phyloP scores from a whole-genome alignment of 345 rosid species.

The Ceriops tagal region DNA sequence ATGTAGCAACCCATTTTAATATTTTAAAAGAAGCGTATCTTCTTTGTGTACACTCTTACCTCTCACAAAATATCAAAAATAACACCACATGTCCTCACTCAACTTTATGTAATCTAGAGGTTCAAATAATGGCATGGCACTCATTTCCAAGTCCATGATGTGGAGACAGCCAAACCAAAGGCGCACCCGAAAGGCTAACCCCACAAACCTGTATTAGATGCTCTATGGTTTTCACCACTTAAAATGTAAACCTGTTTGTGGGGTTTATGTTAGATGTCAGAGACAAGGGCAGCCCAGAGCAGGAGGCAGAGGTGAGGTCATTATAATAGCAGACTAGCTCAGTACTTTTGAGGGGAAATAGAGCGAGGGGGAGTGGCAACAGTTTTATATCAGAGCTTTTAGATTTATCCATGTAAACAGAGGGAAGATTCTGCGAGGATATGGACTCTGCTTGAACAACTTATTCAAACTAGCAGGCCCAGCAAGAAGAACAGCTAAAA shows the following conservation, averaged over 20 bases:
- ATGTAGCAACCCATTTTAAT: no score
- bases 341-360: neutral
- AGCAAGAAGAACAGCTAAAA: neutral
- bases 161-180: conserved; percentile 18
- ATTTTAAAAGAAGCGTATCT: no score
- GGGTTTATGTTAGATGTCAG: conserved; percentile 40
- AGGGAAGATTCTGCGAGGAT: conserved; percentile 29
- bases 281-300: conserved; percentile 22
- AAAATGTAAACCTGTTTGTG: conserved; percentile 19
- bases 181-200: neutral
- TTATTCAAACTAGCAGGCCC: conserved; percentile 12
- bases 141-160: conserved; percentile 27
- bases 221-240: conserved; percentile 1
- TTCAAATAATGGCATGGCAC: conserved; percentile 30
- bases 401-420: conserved; percentile 16
- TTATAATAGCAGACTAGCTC: conserved; percentile 25
- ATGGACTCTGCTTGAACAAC: conserved; percentile 18
- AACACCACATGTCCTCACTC: neutral
- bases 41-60: no score
- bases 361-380: neutral
- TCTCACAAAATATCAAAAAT: neutral
- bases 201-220: conserved; percentile 1
- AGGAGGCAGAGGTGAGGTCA: conserved; percentile 37
- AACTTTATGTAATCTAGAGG: neutral
- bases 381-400: neutral